Evolutionary conservation across 257 asterid species (phyloP).

Genomic region (Verbascum thapsus): DNA sequence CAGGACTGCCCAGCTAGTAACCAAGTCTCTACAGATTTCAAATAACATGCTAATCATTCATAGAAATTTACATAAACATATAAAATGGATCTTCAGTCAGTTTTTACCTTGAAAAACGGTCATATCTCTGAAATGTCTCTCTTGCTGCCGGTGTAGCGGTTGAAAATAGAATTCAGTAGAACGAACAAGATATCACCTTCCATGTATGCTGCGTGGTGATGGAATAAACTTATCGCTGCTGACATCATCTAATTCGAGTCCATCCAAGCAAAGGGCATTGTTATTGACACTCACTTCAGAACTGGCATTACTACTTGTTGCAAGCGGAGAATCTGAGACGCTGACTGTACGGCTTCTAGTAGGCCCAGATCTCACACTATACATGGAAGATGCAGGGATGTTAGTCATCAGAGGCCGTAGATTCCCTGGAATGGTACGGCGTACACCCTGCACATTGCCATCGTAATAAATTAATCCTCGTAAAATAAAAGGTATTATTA

Average conservation of each 20-base stretch:
- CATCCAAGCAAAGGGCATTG: slow-evolving; percentile 60
- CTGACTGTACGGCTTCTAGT: slow-evolving; percentile 60
- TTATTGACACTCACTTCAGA: slow-evolving; percentile 86
- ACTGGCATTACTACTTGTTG: slow-evolving; percentile 94
- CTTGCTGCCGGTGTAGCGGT: slow-evolving; percentile 29
- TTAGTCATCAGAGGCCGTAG: slow-evolving; percentile 84
- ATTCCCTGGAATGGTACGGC: slow-evolving; percentile 81
- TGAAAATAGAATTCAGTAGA: slow-evolving; percentile 23
- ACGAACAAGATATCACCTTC: slow-evolving; percentile 53
- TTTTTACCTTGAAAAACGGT: slow-evolving; percentile 14
- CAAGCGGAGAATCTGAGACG: slow-evolving; percentile 87
- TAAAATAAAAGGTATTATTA: not conserved
- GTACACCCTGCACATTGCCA: slow-evolving; percentile 65
- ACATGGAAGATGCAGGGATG: slow-evolving; percentile 92
- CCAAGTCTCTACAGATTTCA: slow-evolving; percentile 36
- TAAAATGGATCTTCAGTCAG: slow-evolving; percentile 29
- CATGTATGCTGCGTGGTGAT: slow-evolving; percentile 67
- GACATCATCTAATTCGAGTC: slow-evolving; percentile 65
- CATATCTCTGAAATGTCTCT: slow-evolving; percentile 24
- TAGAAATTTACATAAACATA: slow-evolving; percentile 53
- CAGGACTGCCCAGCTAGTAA: slow-evolving; percentile 34
- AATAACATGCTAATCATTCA: slow-evolving; percentile 42
- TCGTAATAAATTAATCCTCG: slow-evolving; percentile 4
- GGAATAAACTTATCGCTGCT: slow-evolving; percentile 67
- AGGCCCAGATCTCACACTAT: slow-evolving; percentile 91